Percentiles rank a stretch among this genome's conserved stretches.
These are phyloP conservation scores for Collybia sp. DNA, from an alignment of 768 basidiomycete genomes.

Conservation along the genomic window DNA sequence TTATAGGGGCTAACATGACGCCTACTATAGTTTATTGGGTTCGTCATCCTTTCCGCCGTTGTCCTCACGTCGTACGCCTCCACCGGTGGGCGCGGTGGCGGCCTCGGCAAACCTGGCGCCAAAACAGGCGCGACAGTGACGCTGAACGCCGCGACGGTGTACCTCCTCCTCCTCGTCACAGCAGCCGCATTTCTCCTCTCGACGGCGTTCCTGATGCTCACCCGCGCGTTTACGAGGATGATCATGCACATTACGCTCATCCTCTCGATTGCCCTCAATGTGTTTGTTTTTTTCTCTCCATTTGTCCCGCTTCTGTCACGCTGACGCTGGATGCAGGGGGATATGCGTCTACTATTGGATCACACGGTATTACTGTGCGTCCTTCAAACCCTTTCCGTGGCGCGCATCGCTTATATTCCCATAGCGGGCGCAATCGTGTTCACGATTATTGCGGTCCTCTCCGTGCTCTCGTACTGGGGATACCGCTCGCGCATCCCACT, in stretches of 20 bases:
- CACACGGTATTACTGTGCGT: slow-evolving; percentile 63
- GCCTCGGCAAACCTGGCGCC: slow-evolving; percentile 56
- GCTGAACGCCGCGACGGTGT: slow-evolving; percentile 73
- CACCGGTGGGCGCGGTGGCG: slow-evolving; percentile 67
- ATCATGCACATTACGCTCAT: slow-evolving; percentile 79
- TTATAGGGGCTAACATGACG: background rate
- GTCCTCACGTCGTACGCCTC: slow-evolving; percentile 59
- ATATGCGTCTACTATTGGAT: slow-evolving; percentile 76
- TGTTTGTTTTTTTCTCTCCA: slow-evolving; percentile 36
- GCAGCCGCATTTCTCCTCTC: slow-evolving; percentile 67
- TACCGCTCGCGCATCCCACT: slow-evolving; percentile 72
- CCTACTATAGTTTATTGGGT: slow-evolving; percentile 53
- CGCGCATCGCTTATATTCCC: too few species aligned
- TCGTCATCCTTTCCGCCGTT: slow-evolving; percentile 62
- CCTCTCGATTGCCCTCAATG: slow-evolving; percentile 56
- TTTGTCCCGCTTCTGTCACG: background rate
- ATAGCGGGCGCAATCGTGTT: slow-evolving; percentile 82
- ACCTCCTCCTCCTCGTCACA: slow-evolving; percentile 71
- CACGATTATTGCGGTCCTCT: slow-evolving; percentile 73
- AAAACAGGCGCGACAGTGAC: slow-evolving; percentile 56
- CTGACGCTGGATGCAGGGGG: slow-evolving; percentile 36
- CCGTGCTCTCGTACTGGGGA: slow-evolving; percentile 70
- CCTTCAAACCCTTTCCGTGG: background rate
- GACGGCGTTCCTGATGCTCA: slow-evolving; percentile 60
- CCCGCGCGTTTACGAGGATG: slow-evolving; percentile 63